Conservation (phyloP, 1,139 yeast species). For the Lodderomyces beijingensis region DNA sequence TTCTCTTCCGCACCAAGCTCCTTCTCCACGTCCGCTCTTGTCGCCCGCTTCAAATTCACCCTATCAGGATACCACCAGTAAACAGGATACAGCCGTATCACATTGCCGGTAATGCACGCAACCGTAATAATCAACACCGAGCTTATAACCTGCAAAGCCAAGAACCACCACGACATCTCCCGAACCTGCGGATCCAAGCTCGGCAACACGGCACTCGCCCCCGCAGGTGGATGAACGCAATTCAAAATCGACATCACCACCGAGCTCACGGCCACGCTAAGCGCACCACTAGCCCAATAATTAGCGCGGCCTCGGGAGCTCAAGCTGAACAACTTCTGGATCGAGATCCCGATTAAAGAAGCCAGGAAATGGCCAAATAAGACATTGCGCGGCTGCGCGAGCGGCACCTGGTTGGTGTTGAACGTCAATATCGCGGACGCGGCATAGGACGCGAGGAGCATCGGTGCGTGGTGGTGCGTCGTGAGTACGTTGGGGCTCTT, state of each 20-base stretch:
- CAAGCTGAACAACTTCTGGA: constrained; percentile 51
- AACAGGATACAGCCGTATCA: constrained; percentile 51
- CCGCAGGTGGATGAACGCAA: constrained; percentile 72
- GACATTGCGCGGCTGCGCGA: constrained; percentile 65
- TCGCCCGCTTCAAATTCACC: neutral
- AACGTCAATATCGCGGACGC: constrained; percentile 63
- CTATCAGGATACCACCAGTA: constrained; percentile 58
- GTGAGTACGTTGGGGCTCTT: constrained; percentile 39
- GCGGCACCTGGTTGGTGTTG: constrained; percentile 53
- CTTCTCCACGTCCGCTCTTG: neutral
- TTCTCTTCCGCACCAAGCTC: constrained; percentile 6
- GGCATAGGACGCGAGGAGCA: constrained; percentile 60
- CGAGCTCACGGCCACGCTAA: constrained; percentile 55
- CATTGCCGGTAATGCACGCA: constrained; percentile 54
- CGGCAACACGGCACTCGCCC: constrained; percentile 67
- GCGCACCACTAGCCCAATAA: constrained; percentile 59
- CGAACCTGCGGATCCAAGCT: constrained; percentile 44
- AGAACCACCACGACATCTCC: constrained; percentile 63
- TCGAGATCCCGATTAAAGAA: constrained; percentile 50
- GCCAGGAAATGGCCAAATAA: constrained; percentile 54
- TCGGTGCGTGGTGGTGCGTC: constrained; percentile 39
- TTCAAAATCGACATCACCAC: constrained; percentile 55
- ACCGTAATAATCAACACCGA: constrained; percentile 47
- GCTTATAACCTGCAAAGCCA: constrained; percentile 54
- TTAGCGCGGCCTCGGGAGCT: constrained; percentile 36